Conservation (phyloP, 2,329 filamentous ascomycete species). For the Fusarium sp. region DNA sequence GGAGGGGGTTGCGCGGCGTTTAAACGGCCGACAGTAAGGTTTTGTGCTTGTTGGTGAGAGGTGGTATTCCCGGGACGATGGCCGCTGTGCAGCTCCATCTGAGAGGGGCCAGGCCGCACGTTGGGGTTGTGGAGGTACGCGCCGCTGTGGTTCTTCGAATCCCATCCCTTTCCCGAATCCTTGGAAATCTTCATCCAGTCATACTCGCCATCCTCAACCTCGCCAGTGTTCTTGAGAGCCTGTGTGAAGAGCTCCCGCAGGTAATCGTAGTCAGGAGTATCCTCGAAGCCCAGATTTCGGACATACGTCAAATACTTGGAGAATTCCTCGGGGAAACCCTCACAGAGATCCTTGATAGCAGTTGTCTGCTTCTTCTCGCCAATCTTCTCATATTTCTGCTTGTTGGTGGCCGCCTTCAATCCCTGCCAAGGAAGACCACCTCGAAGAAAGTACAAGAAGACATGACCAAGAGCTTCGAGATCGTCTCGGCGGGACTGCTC, state of each 20-base stretch:
- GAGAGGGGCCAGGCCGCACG: slow-evolving; percentile 80
- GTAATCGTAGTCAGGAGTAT: slow-evolving; percentile 98
- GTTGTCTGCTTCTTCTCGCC: slow-evolving; percentile 99
- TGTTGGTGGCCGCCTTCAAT: slow-evolving; percentile 77
- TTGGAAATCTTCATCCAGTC: slow-evolving; percentile 99
- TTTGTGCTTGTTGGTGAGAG: slow-evolving; percentile 69
- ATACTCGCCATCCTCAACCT: slow-evolving; percentile 97
- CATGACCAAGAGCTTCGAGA: slow-evolving; percentile 84
- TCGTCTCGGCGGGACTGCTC: slow-evolving; percentile 97
- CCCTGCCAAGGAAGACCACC: slow-evolving; percentile 78
- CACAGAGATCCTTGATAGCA: slow-evolving; percentile 94
- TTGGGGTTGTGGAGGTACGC: slow-evolving; percentile 78
- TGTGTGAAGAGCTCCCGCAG: slow-evolving; percentile 96
- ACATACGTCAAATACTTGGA: slow-evolving; percentile 98
- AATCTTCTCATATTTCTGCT: slow-evolving; percentile 99
- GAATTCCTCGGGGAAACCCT: slow-evolving; percentile 96
- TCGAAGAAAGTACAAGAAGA: slow-evolving; percentile 80
- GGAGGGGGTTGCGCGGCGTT: slow-evolving; percentile 92
- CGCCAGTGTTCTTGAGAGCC: slow-evolving; percentile 91
- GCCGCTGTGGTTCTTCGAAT: slow-evolving; percentile 74
- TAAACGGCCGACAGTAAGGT: slow-evolving; percentile 86
- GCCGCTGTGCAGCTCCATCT: slow-evolving; percentile 83
- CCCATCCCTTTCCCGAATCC: slow-evolving; percentile 87
- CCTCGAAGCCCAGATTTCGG: slow-evolving; percentile 96
- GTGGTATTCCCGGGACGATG: slow-evolving; percentile 73